Evolutionary conservation across 768 basidiomycete genomes (phyloP).

Genomic region (Lepiota venenata): DNA sequence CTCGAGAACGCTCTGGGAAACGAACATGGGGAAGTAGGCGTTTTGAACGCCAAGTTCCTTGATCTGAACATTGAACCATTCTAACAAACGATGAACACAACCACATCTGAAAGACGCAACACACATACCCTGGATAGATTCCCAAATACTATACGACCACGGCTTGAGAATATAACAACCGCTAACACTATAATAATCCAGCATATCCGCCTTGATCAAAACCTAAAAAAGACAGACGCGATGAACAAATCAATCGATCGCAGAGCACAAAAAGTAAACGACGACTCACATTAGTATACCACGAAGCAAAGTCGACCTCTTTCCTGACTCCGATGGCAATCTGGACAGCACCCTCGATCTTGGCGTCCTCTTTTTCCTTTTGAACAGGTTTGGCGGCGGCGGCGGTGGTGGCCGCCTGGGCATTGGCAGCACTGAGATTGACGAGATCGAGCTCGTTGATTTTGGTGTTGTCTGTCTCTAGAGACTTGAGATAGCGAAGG

Average conservation of each 20-base stretch:
- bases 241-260: conserved; percentile 13
- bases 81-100: conserved; percentile 32
- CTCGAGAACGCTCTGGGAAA: conserved; percentile 88
- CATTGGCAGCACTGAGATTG: conserved; percentile 38
- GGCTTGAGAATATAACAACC: conserved; percentile 99
- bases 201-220: conserved; percentile 97
- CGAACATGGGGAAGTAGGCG: conserved; percentile 99
- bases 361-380: conserved; percentile 71
- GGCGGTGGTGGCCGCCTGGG: conserved; percentile 9
- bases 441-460: conserved; percentile 74
- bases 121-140: conserved; percentile 80
- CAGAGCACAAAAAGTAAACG: neutral
- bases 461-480: conserved; percentile 65
- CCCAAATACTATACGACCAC: conserved; percentile 98
- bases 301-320: conserved; percentile 89
- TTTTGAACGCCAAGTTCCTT: conserved; percentile 95
- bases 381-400: conserved; percentile 32
- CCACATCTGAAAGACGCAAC: neutral
- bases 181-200: conserved; percentile 98
- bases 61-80: conserved; percentile 92
- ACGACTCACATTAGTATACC: conserved; percentile 85
- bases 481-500: conserved; percentile 60
- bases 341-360: conserved; percentile 85
- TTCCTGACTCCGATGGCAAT: conserved; percentile 95
- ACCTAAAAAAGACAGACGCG: conserved; percentile 47